These are phyloP conservation scores for Cnidoscolus chayamansa DNA, from an alignment of 441 rosid species.

Conservation along the genomic window DNA sequence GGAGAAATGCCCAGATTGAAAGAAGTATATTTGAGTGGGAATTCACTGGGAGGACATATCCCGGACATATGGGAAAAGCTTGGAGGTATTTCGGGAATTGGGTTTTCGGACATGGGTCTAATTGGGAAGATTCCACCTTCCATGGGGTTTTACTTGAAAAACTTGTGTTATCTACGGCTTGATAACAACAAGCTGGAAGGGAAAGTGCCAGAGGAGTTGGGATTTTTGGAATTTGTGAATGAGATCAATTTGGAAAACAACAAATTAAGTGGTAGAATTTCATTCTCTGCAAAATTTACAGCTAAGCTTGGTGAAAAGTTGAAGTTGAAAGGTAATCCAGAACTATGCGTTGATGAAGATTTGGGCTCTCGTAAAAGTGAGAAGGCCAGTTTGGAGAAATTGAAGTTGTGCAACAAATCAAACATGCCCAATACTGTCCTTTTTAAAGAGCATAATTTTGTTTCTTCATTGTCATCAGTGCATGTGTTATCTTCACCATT, in stretches of 20 bases:
- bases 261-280: constrained; percentile 52
- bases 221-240: constrained; percentile 29
- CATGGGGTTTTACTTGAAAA: constrained; percentile 41
- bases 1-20: constrained; percentile 39
- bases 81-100: constrained; percentile 46
- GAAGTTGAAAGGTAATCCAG: constrained; percentile 50
- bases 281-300: constrained; percentile 45
- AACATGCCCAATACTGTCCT: constrained; percentile 25
- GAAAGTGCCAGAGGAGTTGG: constrained; percentile 46
- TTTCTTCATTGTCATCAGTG: constrained; percentile 16
- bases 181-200: constrained; percentile 62
- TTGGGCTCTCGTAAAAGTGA: constrained; percentile 12
- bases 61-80: constrained; percentile 61
- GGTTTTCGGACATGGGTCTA: constrained; percentile 50
- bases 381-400: constrained; percentile 19
- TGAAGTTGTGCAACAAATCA: constrained; percentile 36
- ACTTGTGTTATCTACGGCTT: constrained; percentile 43
- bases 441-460: constrained; percentile 13
- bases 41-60: constrained; percentile 48
- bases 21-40: constrained; percentile 60
- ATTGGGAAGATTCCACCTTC: constrained; percentile 54
- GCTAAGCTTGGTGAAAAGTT: constrained; percentile 42
- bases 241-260: constrained; percentile 71
- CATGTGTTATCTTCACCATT: constrained; percentile 16
- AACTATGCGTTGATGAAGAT: constrained; percentile 32